These are phyloP conservation scores for Colletotrichum siamense DNA, from an alignment of 2,329 filamentous ascomycete species.

Conservation along the genomic window DNA sequence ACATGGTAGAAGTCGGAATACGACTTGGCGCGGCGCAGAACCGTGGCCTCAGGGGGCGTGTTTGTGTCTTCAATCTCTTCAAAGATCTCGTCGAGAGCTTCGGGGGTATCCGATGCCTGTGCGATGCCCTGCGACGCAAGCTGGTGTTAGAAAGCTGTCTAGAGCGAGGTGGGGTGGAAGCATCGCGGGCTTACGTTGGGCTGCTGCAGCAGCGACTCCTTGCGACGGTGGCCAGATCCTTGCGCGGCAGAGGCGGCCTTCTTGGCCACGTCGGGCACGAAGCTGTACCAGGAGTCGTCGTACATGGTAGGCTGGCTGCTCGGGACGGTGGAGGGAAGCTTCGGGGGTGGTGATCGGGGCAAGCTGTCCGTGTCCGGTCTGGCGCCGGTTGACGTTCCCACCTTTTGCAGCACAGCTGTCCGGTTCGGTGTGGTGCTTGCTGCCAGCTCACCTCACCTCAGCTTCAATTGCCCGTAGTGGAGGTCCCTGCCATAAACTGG, in stretches of 20 bases:
- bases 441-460: conserved; percentile 4
- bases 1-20: conserved; percentile 78
- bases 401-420: not conserved
- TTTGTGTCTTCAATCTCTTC: conserved; percentile 62
- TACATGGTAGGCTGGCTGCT: conserved; percentile 61
- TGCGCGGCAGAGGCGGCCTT: conserved; percentile 49
- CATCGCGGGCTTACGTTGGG: conserved; percentile 57
- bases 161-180: conserved; percentile 10
- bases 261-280: conserved; percentile 68
- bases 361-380: conserved; percentile 1
- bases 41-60: conserved; percentile 69
- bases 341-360: not conserved
- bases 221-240: conserved; percentile 64
- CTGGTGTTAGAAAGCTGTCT: conserved; percentile 22
- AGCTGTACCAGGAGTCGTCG: conserved; percentile 85
- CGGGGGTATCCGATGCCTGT: conserved; percentile 54
- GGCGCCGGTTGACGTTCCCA: not conserved
- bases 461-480: not conserved
- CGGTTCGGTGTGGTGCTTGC: not conserved
- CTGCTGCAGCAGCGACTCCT: conserved; percentile 72
- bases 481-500: not conserved
- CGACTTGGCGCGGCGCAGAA: conserved; percentile 74
- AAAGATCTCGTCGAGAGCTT: conserved; percentile 61
- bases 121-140: conserved; percentile 51
- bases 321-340: not conserved